phyloP scores from a whole-genome alignment of 2,329 filamentous ascomycete species.

The Didymella pinodella region DNA sequence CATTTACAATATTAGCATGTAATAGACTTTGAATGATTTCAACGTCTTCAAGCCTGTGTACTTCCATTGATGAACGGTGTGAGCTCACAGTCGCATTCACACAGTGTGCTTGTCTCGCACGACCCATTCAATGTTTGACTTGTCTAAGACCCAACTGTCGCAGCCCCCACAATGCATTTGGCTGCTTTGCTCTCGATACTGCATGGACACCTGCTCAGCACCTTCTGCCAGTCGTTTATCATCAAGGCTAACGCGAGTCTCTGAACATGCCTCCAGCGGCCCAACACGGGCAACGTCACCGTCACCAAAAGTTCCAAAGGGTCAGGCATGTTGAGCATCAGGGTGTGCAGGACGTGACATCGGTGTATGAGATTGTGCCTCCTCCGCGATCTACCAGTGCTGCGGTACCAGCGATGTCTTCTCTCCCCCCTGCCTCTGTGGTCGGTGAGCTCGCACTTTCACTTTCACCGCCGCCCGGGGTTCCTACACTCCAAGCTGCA shows the following conservation, averaged over 20 bases:
- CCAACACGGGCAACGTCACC: not conserved
- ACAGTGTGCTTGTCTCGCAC: constrained; percentile 2
- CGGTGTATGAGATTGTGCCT: not conserved
- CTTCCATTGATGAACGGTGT: not conserved
- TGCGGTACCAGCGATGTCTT: not conserved
- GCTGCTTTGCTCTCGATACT: not conserved
- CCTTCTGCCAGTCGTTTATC: not conserved
- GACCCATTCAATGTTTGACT: not conserved
- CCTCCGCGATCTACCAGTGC: not conserved
- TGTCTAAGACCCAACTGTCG: not conserved
- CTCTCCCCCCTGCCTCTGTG: not conserved
- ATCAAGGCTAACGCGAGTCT: not conserved
- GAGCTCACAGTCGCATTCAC: not conserved
- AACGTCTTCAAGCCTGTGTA: not conserved
- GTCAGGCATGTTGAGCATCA: not conserved
- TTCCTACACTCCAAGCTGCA: too few species aligned
- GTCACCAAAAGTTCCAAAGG: not conserved
- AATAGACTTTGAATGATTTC: constrained; percentile 4
- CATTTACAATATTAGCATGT: constrained; percentile 1
- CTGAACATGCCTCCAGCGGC: constrained; percentile 5
- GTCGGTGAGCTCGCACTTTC: not conserved
- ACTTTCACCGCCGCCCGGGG: not conserved
- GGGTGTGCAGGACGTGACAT: not conserved
- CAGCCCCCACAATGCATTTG: not conserved
- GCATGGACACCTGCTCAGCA: not conserved